These are phyloP conservation scores for Backusella tuberculispora DNA, from an alignment of 192 early-diverging fungal genomes.

Conservation along the genomic window DNA sequence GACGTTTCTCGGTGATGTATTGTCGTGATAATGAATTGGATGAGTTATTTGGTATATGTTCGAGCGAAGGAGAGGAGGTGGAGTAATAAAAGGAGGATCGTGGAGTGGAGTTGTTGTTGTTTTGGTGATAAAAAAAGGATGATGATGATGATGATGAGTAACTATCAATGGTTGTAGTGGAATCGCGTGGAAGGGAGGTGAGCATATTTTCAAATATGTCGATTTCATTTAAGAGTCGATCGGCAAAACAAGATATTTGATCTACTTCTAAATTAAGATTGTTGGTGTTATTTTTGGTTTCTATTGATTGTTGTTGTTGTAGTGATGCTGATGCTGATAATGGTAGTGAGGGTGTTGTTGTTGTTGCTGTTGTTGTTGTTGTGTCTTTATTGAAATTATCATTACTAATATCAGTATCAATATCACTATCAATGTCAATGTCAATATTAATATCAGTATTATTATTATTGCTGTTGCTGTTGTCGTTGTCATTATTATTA, in stretches of 20 bases:
- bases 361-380: too few species aligned
- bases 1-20: constrained; percentile 10
- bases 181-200: not conserved
- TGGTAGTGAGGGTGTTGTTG: too few species aligned
- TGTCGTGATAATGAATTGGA: constrained; percentile 18
- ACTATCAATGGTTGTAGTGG: not conserved
- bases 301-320: not conserved
- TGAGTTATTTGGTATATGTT: constrained; percentile 4
- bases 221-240: constrained; percentile 31
- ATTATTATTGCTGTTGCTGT: too few species aligned
- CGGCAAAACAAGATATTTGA: constrained; percentile 30
- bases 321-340: not conserved
- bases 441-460: not conserved
- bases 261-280: not conserved
- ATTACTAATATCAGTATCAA: too few species aligned
- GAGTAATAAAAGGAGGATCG: not conserved
- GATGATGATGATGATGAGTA: not conserved
- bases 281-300: not conserved
- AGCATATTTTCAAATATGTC: constrained; percentile 24
- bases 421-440: too few species aligned
- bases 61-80: not conserved
- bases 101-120: not conserved
- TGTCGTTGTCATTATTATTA: not conserved
- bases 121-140: not conserved
- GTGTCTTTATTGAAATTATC: too few species aligned